Base-by-base conservation (phyloP, 2,329 filamentous ascomycete genomes). In the Acephala macrosclerotiorum region DNA sequence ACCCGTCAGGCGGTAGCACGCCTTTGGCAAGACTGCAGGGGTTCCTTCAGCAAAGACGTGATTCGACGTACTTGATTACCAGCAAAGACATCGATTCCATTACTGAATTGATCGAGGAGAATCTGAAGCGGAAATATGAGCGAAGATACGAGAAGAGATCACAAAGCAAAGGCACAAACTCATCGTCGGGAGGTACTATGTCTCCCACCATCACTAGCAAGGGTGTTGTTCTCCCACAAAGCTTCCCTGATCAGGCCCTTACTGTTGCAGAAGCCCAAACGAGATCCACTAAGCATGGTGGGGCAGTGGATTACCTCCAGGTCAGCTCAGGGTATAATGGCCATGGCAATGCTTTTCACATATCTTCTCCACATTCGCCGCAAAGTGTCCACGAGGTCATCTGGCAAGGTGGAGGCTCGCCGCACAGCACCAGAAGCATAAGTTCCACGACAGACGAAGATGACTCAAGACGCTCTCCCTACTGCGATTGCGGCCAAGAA, bases 311-410 rank as follows among this genome's bases (percentile, higher is more conserved):
- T 22, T 59, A 61, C 59, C 63, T 60, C 11, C 57, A 64, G 47
- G 66, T 69, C 9, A 42, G 11, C 4, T 6, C 33, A 12, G 26
- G 5, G 1, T 6, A 58, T 42, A 35, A 53, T 22, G 63, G 42
- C 18, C 38, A 57, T 33, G 51, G 51, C 16, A 33, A 29, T 22
- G 20, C 59, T 8, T 61, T 61, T 18, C 42, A 49, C 16, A 2
- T 38, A 0, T 29, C 45, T 16, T 61, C 70, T 8, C 53, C 60
- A 26, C 63, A 59, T 47, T 61, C 70, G 7, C 53, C 60, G 20
- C 63, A 59, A 47, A 74, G 67, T 58, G 45, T 69, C 9, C 69
- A 74, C 55, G 73, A 75, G 59, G 63, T 74, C 7, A 68, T 75
- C 14, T 75, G 73, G 73, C 58, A 73, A 53, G 68, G 61, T 20